Evolutionary conservation across 2,329 filamentous ascomycete species (phyloP).

Genomic region (Aspergillus japonicus): DNA sequence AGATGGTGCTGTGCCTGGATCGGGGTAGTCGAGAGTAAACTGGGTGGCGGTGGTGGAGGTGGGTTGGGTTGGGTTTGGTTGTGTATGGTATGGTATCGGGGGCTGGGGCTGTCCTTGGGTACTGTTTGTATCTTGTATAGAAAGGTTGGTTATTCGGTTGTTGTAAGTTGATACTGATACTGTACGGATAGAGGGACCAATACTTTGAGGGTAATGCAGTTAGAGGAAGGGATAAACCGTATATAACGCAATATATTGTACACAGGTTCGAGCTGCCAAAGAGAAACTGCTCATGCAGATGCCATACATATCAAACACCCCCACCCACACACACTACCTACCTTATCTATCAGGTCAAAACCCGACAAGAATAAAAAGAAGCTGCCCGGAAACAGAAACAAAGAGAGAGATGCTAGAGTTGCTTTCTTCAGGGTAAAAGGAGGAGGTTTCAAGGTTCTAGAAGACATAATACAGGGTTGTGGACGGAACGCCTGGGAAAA

Average conservation of each 20-base stretch:
- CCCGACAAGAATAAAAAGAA: too few species aligned
- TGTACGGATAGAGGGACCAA: not conserved
- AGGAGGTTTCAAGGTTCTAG: not conserved
- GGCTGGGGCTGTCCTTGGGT: too few species aligned
- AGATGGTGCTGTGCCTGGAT: not conserved
- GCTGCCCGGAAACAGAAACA: too few species aligned
- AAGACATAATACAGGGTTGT: not conserved
- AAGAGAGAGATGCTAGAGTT: not conserved
- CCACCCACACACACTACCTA: too few species aligned
- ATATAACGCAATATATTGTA: slow-evolving; percentile 12
- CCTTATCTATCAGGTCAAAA: not conserved
- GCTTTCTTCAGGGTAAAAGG: not conserved
- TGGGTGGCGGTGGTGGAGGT: too few species aligned
- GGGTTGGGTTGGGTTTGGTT: not conserved
- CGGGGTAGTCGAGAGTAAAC: too few species aligned
- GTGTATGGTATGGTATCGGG: too few species aligned
- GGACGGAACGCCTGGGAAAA: not conserved
- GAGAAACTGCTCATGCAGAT: not conserved
- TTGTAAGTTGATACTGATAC: not conserved
- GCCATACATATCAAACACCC: not conserved
- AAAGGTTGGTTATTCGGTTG: too few species aligned
- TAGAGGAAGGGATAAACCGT: not conserved
- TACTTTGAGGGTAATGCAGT: not conserved
- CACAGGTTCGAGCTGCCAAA: not conserved
- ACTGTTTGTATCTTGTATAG: too few species aligned